Evolutionary conservation across 1,139 yeast species (phyloP).

Genomic region (Blastobotrys persicus): DNA sequence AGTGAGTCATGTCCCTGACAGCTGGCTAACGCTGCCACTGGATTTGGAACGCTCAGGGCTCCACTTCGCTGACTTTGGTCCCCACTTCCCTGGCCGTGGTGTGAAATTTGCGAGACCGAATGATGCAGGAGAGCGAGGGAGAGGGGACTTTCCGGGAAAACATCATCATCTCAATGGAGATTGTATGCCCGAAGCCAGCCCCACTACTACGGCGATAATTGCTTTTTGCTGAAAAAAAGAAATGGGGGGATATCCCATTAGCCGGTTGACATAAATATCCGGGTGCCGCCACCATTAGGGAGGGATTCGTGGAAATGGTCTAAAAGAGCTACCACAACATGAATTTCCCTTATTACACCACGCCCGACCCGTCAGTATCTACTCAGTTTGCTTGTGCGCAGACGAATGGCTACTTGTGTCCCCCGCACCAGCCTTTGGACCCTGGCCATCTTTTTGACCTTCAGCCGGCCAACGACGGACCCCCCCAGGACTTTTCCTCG

Average conservation of each 20-base stretch:
- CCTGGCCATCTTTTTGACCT: neutral
- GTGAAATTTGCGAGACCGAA: too few relatives aligned
- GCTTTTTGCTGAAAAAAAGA: neutral
- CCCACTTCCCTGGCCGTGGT: too few relatives aligned
- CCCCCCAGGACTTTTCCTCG: neutral
- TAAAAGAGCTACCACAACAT: neutral
- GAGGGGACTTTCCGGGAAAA: too few relatives aligned
- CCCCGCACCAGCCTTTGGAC: neutral
- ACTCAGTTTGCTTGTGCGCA: neutral
- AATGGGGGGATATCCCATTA: neutral
- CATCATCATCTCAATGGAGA: too few relatives aligned
- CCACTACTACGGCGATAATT: neutral
- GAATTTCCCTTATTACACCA: neutral
- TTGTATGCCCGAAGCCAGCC: too few relatives aligned
- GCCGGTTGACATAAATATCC: neutral
- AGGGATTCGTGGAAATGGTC: neutral
- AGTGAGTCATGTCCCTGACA: too few relatives aligned
- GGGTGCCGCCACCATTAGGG: neutral
- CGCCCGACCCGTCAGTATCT: neutral
- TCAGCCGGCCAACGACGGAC: neutral
- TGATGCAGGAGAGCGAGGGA: too few relatives aligned
- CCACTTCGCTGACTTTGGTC: too few relatives aligned
- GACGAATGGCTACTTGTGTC: neutral
- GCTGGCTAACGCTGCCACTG: too few relatives aligned
- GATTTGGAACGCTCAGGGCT: too few relatives aligned